Evolutionary conservation across 2,329 filamentous ascomycete species (phyloP).

Genomic region (Phialophora chinensis): DNA sequence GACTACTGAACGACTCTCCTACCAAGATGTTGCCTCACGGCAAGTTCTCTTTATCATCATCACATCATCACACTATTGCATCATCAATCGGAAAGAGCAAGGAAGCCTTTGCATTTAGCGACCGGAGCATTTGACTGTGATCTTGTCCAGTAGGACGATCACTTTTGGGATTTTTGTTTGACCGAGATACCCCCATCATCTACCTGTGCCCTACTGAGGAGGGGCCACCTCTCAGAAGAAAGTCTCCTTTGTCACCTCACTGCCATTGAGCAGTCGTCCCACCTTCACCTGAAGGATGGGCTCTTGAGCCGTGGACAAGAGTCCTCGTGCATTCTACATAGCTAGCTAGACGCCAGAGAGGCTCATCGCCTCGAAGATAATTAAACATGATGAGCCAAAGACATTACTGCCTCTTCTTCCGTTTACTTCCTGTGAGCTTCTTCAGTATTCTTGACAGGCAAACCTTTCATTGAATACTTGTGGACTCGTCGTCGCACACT

Average conservation of each 20-base stretch:
- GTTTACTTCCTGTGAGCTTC: background rate
- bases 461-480: too few relatives aligned
- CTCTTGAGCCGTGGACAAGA: slow-evolving; percentile 28
- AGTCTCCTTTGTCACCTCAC: slow-evolving; percentile 15
- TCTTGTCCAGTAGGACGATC: background rate
- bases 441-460: background rate
- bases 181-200: slow-evolving; percentile 21
- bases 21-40: slow-evolving; percentile 34
- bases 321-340: slow-evolving; percentile 25
- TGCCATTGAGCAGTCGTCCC: slow-evolving; percentile 20
- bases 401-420: background rate
- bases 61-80: slow-evolving; percentile 6
- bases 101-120: slow-evolving; percentile 14
- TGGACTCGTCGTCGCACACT: too few relatives aligned
- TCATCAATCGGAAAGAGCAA: slow-evolving; percentile 9
- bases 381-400: slow-evolving; percentile 13
- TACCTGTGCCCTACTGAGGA: background rate
- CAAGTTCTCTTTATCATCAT: slow-evolving; percentile 21
- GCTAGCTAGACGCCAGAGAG: slow-evolving; percentile 14
- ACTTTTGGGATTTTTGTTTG: slow-evolving; percentile 18
- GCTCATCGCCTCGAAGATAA: slow-evolving; percentile 12
- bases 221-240: background rate
- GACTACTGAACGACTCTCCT: slow-evolving; percentile 29
- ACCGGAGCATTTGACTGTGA: slow-evolving; percentile 15
- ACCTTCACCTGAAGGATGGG: slow-evolving; percentile 15